A percentile compares a stretch with the other conserved stretches of the same genome.
These are phyloP conservation scores for Coccinonectria pachysandricola DNA, from an alignment of 2,329 filamentous ascomycete species.

Conservation along the genomic window DNA sequence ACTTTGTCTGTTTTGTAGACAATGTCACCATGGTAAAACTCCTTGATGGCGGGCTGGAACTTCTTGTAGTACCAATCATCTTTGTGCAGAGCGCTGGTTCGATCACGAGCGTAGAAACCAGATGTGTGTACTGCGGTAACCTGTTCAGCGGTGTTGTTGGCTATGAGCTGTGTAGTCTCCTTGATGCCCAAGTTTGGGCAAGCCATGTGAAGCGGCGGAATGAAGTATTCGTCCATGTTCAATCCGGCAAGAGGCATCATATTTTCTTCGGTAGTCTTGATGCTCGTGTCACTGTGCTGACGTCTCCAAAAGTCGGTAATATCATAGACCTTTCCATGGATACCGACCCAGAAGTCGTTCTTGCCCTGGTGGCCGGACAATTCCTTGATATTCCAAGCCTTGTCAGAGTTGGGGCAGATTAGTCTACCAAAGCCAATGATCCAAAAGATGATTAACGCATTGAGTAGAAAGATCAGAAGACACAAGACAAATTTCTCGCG, in stretches of 20 bases:
- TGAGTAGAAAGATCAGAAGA: slow-evolving; percentile 69
- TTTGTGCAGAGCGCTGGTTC: slow-evolving; percentile 46
- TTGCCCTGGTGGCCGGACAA: slow-evolving; percentile 59
- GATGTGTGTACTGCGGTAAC: slow-evolving; percentile 57
- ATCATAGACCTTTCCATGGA: slow-evolving; percentile 85
- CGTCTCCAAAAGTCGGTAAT: slow-evolving; percentile 77
- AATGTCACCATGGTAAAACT: slow-evolving; percentile 79
- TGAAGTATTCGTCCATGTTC: slow-evolving; percentile 78
- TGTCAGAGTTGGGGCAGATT: slow-evolving; percentile 83
- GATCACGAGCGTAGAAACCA: slow-evolving; percentile 48
- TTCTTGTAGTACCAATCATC: slow-evolving; percentile 65
- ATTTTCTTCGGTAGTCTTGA: slow-evolving; percentile 45
- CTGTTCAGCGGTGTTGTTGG: slow-evolving; percentile 54
- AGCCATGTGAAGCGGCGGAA: slow-evolving; percentile 61
- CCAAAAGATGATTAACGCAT: slow-evolving; percentile 78
- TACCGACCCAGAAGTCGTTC: slow-evolving; percentile 76
- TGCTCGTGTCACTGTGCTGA: slow-evolving; percentile 67
- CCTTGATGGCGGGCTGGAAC: slow-evolving; percentile 71
- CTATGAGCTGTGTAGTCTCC: slow-evolving; percentile 42
- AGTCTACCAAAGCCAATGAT: slow-evolving; percentile 78
- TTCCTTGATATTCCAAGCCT: slow-evolving; percentile 69
- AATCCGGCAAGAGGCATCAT: slow-evolving; percentile 75
- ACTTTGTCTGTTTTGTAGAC: slow-evolving; percentile 58
- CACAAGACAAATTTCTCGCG: slow-evolving; percentile 85
- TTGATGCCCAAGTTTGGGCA: slow-evolving; percentile 64